Evolutionary conservation across 2,329 filamentous ascomycete genomes (phyloP), one percentile per base, ranked within the genome.

Genomic region (Didymella exigua): DNA sequence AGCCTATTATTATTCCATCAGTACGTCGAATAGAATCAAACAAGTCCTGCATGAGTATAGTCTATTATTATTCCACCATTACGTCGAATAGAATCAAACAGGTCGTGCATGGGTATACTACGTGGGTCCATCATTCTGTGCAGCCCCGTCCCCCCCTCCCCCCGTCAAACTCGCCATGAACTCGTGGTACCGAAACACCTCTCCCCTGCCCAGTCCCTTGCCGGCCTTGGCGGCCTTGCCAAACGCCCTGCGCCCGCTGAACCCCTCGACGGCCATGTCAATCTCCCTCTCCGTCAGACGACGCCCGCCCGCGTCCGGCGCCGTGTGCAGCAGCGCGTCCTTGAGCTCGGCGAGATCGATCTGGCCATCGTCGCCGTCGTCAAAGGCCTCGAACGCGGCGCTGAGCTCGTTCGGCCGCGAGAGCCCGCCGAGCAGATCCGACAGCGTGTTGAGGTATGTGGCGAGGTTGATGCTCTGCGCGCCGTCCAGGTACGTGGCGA

Each of bases 321-420:
- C 86, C 0, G 92, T 96, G 62, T 92, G 85, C 34, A 97, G 76
- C 38, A 99, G 75, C 0, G 93, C 91, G 64, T 95, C 90, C 40
- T 89, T 86, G 59, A 99, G 77, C 74, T 96, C 91, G 0, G 79
- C 83, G 18, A 96, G 78, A 70, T 98, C 92, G 33, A 98, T 86
- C 75, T 97, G 92, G 3, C 95, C 95, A 67, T 90, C 95, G 72
- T 99, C 95, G 60, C 96, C 92, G 59, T 96, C 90, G 70, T 99
- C 95, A 71, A 98, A 98, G 0, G 95, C 95, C 2, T 91, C 91
- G 64, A 99, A 93, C 0, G 95, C 95, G 1, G 92, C 93, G 18
- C 91, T 79, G 9, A 99, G 83, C 71, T 99, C 95, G 14, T 86
- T 83, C 19, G 86, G 85, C 0, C 90, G 87, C 0, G 91, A 96